Base-by-base conservation (phyloP, 1,284 basidiomycete genomes). In the Ceratorhiza oryzae-sativae region DNA sequence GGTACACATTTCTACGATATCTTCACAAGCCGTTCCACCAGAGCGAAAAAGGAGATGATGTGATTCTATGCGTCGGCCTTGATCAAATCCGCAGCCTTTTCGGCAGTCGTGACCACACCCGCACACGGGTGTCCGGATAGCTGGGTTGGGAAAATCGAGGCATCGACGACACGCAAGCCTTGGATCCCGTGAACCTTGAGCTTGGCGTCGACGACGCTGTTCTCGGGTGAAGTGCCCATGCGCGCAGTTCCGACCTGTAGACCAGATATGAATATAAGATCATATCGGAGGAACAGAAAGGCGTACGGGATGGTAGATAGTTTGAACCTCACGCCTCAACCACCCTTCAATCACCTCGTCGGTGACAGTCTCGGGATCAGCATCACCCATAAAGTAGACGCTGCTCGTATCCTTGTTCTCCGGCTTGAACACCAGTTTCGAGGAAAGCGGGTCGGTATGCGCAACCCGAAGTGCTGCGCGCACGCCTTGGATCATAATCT, bases 131-230 rank as follows among this genome's bases (percentile, higher is more conserved):
- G 81, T 1, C 78, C 80, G 0, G 78, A 77, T 1, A 81, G 63
- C 34, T 79, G 79, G 3, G 72, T 74, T 1, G 81, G 82, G 76
- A 86, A 81, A n/a, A 84, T 79, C 34, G 82, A 83, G 0, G 83
- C 84, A 74, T 87, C 86, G 13, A 84, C 81, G 10, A 86, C 79
- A 3, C 85, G 78, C 51, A 86, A 73, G 0, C 81, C 81, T 4
- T 77, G 70, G 4, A 82, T 77, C 0, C 83, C 84, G 70, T 86
- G 83, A 18, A 87, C 85, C 6, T 75, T 77, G 59, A 87, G 77
- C 71, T 81, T 75, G 0, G 82, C 78, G 68, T 84, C 82, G 3
- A 86, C 81, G 0, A 85, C 86, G 39, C 82, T 77, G 32, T 76
- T 77, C 10, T 72, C 71, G 0, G 77, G 77, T 12, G 67, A 72